phyloP scores from a whole-genome alignment of 192 early-diverging fungal species.

The Coemansia umbellata region DNA sequence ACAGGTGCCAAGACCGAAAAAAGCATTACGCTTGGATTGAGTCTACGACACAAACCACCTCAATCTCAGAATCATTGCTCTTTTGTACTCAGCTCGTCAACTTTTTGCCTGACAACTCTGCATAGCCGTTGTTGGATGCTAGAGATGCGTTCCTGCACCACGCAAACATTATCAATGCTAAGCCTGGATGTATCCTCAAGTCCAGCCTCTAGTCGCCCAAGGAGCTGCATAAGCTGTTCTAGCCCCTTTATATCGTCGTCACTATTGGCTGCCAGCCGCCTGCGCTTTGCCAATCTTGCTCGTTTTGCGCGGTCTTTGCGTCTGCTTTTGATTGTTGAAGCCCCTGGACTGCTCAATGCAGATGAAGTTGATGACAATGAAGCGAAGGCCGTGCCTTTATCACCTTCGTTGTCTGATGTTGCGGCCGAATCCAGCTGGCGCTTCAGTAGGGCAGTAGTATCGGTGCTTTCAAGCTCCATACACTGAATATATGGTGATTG shows the following conservation, averaged over 20 bases:
- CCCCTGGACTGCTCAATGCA: too few relatives aligned
- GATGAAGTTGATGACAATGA: too few relatives aligned
- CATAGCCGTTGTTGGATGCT: constrained; percentile 25
- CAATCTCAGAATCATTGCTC: too few relatives aligned
- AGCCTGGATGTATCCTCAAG: neutral
- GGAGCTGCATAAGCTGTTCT: constrained; percentile 7
- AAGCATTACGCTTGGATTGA: too few relatives aligned
- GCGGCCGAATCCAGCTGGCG: neutral
- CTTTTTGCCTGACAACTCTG: too few relatives aligned
- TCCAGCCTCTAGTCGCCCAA: constrained; percentile 15
- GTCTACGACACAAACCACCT: too few relatives aligned
- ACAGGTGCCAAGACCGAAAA: too few relatives aligned
- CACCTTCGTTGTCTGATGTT: neutral
- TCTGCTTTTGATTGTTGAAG: too few relatives aligned
- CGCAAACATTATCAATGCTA: constrained; percentile 1
- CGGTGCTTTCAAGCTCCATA: neutral
- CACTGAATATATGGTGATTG: too few relatives aligned
- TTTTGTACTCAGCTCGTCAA: too few relatives aligned
- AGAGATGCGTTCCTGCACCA: constrained; percentile 14
- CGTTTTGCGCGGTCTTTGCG: too few relatives aligned
- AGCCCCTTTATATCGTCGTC: neutral
- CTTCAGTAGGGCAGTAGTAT: neutral
- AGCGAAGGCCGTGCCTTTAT: neutral
- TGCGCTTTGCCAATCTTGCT: neutral
- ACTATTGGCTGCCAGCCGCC: neutral